Base-by-base conservation (phyloP, 768 basidiomycete species). In the Mycena venus region DNA sequence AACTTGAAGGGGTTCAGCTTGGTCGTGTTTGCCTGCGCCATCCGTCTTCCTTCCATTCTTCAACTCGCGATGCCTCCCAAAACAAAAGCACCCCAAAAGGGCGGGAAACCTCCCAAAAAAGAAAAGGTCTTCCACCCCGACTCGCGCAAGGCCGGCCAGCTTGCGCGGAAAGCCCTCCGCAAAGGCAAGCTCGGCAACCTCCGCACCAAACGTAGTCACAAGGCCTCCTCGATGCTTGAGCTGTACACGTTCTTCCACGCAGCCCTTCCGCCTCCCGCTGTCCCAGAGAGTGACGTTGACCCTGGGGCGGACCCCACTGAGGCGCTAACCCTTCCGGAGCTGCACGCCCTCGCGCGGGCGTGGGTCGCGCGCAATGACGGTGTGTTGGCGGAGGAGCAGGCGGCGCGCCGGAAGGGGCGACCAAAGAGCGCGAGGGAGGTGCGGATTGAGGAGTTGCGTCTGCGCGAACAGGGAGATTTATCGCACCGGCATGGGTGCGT, bases 101-200 rank as follows among this genome's bases (percentile, higher is more conserved):
- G 77, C 78, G 51, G 70, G 76, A 36, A 94, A 91, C 82, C 94
- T 2, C 27, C 36, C 2, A 74, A 74, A 42, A 74, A 91, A 83
- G 94, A 95, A 79, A 96, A 96, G 78, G 77, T 96, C 12, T 93
- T 93, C 75, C 95, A 96, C 80, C 95, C 95, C 5, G 87, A 92
- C 58, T 96, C 95, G 25, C 88, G 95, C 73, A 96, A 96, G 84
- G 95, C 95, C 3, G 91, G 88, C 15, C 95, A 96, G 79, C 86
- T 95, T 17, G 86, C 89, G 19, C 90, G 95, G 25, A 87, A 90
- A 68, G 90, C 92, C 27, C 81, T 94, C 44, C 89, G 95, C 73
- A 94, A 94, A 77, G 87, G 87, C 25, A 95, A 92, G 80, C 85
- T 96, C 21, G 87, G 87, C 15, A 88, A 89, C 69, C 85, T 89